Evolutionary conservation across 2,329 filamentous ascomycete species (phyloP).

Genomic region (Pestalotiopsis sp.): DNA sequence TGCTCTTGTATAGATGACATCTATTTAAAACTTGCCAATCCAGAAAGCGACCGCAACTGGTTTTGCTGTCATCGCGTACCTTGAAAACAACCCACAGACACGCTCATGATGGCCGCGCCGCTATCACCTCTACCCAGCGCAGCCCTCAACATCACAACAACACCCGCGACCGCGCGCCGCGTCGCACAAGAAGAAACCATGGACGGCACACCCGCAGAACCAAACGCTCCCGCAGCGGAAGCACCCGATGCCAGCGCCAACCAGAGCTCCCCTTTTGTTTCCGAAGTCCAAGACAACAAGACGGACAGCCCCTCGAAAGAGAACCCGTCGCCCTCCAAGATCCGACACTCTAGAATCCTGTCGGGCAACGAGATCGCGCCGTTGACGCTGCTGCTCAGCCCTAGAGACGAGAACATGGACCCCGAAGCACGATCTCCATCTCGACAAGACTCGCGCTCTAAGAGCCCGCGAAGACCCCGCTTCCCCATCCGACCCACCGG

Average conservation of each 20-base stretch:
- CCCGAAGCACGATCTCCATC: constrained; percentile 21
- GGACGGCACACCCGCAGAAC: not conserved
- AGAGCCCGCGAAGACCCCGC: constrained; percentile 46
- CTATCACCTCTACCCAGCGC: constrained; percentile 41
- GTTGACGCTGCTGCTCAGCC: constrained; percentile 55
- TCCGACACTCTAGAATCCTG: constrained; percentile 56
- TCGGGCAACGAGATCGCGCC: constrained; percentile 61
- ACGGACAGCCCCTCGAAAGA: constrained; percentile 34
- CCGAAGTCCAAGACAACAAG: constrained; percentile 16
- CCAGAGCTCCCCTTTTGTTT: constrained; percentile 19
- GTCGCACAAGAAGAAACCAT: constrained; percentile 22
- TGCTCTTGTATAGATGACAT: not conserved
- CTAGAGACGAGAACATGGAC: constrained; percentile 25
- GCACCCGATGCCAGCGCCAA: not conserved
- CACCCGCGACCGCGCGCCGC: constrained; percentile 30
- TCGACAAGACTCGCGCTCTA: not conserved
- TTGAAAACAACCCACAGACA: not conserved
- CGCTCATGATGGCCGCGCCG: constrained; percentile 39
- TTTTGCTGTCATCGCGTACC: not conserved
- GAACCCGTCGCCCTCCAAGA: constrained; percentile 49
- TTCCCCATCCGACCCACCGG: constrained; percentile 24
- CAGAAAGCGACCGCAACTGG: not conserved
- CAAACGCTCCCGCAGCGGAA: not conserved
- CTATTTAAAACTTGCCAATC: not conserved
- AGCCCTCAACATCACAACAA: constrained; percentile 40